Percentiles rank a stretch among this genome's conserved stretches.
phyloP scores from a whole-genome alignment of 371 early-diverging fungal genomes.

The Choanephora cucurbitarum region DNA sequence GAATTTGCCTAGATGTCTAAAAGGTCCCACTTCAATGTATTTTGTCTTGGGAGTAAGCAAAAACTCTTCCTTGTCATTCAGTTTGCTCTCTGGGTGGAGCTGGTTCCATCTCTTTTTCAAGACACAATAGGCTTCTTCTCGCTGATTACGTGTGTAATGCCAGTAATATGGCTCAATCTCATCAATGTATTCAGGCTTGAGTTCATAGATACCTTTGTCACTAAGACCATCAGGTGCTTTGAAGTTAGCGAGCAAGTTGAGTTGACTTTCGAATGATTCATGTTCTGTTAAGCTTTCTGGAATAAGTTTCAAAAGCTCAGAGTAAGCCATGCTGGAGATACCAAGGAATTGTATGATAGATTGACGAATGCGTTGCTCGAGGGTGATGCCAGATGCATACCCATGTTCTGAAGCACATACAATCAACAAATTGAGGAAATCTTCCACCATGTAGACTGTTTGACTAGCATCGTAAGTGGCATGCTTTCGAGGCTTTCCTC shows the following conservation, averaged over 20 bases:
- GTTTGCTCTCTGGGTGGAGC: constrained; percentile 18
- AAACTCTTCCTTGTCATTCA: constrained; percentile 37
- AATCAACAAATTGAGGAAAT: constrained; percentile 83
- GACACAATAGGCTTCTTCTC: constrained; percentile 83
- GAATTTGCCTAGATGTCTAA: constrained; percentile 66
- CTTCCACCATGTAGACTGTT: constrained; percentile 77
- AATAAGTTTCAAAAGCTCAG: constrained; percentile 80
- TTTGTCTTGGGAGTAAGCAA: constrained; percentile 62
- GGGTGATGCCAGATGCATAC: constrained; percentile 61
- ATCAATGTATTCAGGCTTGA: constrained; percentile 79
- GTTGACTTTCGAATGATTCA: constrained; percentile 74
- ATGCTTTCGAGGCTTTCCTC: constrained; percentile 53
- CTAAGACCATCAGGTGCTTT: constrained; percentile 80
- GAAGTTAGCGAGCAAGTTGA: constrained; percentile 76
- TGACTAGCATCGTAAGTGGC: constrained; percentile 67
- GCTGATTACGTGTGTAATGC: constrained; percentile 88
- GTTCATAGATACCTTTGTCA: constrained; percentile 86
- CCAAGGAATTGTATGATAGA: constrained; percentile 88
- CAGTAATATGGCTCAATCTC: constrained; percentile 93
- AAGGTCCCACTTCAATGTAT: constrained; percentile 70
- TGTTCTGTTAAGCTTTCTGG: constrained; percentile 82
- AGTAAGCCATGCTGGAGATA: constrained; percentile 73
- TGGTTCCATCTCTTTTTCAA: constrained; percentile 47
- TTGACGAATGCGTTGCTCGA: constrained; percentile 77
- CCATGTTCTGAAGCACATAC: constrained; percentile 83